phyloP scores from a whole-genome alignment of 75 land plant genomes.

The Pinus albicaulis region DNA sequence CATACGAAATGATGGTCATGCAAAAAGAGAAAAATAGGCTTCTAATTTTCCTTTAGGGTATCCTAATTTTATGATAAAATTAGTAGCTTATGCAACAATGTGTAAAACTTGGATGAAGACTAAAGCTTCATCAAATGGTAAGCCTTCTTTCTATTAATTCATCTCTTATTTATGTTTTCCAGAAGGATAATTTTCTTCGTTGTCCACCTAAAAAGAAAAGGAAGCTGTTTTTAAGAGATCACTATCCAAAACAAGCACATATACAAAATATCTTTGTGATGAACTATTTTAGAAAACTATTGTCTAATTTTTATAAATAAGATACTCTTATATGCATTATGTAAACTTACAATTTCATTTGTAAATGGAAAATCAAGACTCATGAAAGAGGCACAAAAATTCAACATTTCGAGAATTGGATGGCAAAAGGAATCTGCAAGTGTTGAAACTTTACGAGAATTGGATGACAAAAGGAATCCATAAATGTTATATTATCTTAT shows the following conservation, averaged over 20 bases:
- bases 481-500: background rate
- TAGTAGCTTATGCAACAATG: too few relatives aligned
- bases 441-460: background rate
- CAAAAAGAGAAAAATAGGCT: too few relatives aligned
- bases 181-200: constrained; percentile 14
- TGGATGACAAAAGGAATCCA: background rate
- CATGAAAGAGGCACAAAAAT: background rate
- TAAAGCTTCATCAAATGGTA: background rate
- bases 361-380: background rate
- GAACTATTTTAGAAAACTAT: background rate
- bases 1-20: too few relatives aligned
- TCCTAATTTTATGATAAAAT: too few relatives aligned
- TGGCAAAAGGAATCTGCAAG: too few relatives aligned
- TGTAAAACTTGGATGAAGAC: background rate
- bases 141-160: background rate
- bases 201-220: constrained; percentile 18
- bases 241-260: constrained; percentile 3
- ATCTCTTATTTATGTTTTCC: background rate
- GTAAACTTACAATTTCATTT: constrained; percentile 1
- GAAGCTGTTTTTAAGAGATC: constrained; percentile 5
- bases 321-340: background rate
- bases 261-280: background rate
- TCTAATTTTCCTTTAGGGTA: too few relatives aligned
- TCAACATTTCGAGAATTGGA: too few relatives aligned
- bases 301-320: background rate